Evolutionary conservation across 257 asterid species (phyloP), one percentile per base, ranked within the genome.

Genomic region (Nicotiana tomentosiformis): DNA sequence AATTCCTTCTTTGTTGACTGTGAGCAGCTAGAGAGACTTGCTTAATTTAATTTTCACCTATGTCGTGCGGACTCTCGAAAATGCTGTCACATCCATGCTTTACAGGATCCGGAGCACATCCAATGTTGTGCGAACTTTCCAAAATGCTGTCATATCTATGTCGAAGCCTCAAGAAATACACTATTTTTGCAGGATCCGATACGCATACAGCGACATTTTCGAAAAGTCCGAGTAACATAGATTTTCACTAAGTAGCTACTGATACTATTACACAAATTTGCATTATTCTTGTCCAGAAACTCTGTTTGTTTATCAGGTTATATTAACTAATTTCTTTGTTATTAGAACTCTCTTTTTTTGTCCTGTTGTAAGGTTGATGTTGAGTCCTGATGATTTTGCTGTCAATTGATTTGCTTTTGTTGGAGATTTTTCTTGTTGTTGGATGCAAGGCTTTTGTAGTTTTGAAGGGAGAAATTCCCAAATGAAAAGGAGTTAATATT

Each of bases 1-100:
- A 74, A 92, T 93, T 86, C 99, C 99, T 69, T 93, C 99, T 3
- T 86, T 95, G 92, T 87, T 95, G 86, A 87, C 96, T 67, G 97
- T 88, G 78, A 86, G 95, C 87, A 89, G 94, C 90, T 93, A 87
- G 90, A 32, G 26, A 70, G 7, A 69, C 18, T 68, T 68, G 30
- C 56, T 37, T 68, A 18, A 68, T 17, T 68, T 61, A 29, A 29
- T 29, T 46, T 46, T 46, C 9, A 10, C 4, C 0, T 9, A 2
- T 8, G 51, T 43, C 10, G 51, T 2, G 10, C 3, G 51, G 12
- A 43, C 12, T 43, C 2, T 9, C 4, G 3, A 43, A 43, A 43
- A 43, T 43, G 12, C 0, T 8, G 11, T 1, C 49, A 10, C 49
- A 1, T 2, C 7, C 3, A 9, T 9, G 3, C 10, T 29, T 29